Conservation (phyloP, 192 early-diverging fungal species). For the Physocladia obscura region DNA sequence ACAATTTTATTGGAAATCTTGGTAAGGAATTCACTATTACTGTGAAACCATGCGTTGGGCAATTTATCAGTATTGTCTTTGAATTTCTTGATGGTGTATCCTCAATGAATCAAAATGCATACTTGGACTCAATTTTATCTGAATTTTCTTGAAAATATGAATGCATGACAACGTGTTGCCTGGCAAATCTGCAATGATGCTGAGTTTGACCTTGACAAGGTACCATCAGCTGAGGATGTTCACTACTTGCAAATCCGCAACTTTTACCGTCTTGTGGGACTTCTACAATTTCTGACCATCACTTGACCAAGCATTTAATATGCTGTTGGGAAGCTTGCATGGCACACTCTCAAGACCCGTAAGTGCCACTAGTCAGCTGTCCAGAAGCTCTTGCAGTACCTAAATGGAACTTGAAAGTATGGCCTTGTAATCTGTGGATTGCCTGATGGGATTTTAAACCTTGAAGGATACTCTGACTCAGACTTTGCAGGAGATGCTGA, state of each 20-base stretch:
- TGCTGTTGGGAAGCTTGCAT: conserved; percentile 4
- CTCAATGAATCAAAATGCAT: neutral
- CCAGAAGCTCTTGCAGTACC: neutral
- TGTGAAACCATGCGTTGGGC: neutral
- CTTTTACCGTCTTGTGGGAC: conserved; percentile 8
- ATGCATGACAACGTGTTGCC: neutral
- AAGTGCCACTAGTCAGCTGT: neutral
- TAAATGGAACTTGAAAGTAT: neutral
- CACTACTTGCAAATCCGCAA: neutral
- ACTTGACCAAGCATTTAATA: conserved; percentile 3
- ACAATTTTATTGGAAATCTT: neutral
- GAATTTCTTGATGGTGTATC: neutral
- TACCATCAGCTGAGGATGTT: neutral
- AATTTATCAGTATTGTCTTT: neutral
- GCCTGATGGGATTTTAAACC: neutral
- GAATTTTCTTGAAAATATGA: conserved; percentile 7
- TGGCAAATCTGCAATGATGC: neutral
- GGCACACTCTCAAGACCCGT: neutral
- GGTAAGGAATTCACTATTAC: neutral
- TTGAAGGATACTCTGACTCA: conserved; percentile 1
- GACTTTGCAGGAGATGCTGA: neutral
- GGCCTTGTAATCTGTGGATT: neutral
- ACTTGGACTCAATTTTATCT: conserved; percentile 3
- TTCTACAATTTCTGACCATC: conserved; percentile 5
- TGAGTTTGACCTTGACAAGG: neutral